Evolutionary conservation across 225 moss, liverwort and hornwort genomes (phyloP).

Genomic region (Rhytidiadelphus loreus): DNA sequence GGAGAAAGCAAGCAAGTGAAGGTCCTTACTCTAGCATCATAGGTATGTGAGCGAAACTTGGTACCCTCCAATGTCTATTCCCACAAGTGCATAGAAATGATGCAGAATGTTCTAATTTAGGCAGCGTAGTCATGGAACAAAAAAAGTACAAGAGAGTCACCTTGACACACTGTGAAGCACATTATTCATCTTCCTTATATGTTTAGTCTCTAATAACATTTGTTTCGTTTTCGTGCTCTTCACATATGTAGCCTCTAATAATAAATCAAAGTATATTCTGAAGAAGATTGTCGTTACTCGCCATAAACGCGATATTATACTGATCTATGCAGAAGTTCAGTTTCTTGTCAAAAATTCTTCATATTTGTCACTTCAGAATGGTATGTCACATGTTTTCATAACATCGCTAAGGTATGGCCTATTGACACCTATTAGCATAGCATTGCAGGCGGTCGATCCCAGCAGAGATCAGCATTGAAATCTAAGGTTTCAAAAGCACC

Average conservation of each 20-base stretch:
- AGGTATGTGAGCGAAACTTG: conserved; percentile 24
- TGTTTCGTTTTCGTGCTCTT: not conserved
- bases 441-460: conserved; percentile 27
- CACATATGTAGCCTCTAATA: not conserved
- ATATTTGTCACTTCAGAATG: not conserved
- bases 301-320: not conserved
- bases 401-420: not conserved
- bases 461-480: conserved; percentile 19
- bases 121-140: not conserved
- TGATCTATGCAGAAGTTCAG: not conserved
- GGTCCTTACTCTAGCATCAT: conserved; percentile 7
- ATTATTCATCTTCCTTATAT: not conserved
- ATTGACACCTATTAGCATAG: not conserved
- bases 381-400: not conserved
- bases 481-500: conserved; percentile 13
- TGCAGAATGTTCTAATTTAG: not conserved
- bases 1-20: conserved; percentile 22
- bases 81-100: not conserved
- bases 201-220: not conserved
- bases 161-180: not conserved
- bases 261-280: not conserved
- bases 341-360: not conserved
- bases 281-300: not conserved
- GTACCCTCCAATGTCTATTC: not conserved
- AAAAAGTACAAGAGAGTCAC: not conserved